Percentiles rank a stretch among this genome's conserved stretches.
phyloP scores from a whole-genome alignment of 1,284 basidiomycete genomes.

The Tranzscheliella williamsii region DNA sequence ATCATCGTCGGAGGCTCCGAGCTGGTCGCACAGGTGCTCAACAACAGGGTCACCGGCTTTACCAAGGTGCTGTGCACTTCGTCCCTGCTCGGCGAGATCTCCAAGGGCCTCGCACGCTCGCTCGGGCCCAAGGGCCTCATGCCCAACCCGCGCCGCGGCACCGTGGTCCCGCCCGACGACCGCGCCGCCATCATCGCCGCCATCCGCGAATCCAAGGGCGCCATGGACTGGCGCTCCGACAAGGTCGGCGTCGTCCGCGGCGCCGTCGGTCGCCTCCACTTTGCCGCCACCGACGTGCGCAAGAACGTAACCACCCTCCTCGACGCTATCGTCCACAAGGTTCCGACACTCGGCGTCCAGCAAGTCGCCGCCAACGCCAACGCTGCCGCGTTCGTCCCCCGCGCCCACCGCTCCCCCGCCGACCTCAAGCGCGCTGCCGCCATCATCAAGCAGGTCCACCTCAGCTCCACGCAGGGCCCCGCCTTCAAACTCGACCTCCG shows the following conservation, averaged over 20 bases:
- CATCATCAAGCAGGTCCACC: slow-evolving; percentile 67
- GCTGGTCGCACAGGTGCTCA: slow-evolving; percentile 50
- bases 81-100: slow-evolving; percentile 74
- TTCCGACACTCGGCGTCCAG: slow-evolving; percentile 33
- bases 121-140: slow-evolving; percentile 92
- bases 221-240: slow-evolving; percentile 91
- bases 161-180: slow-evolving; percentile 81
- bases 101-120: slow-evolving; percentile 74
- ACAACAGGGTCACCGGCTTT: slow-evolving; percentile 49
- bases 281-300: slow-evolving; percentile 74
- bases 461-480: slow-evolving; percentile 84
- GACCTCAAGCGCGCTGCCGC: slow-evolving; percentile 42
- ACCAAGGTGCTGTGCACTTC: slow-evolving; percentile 83
- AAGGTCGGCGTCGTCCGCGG: slow-evolving; percentile 80
- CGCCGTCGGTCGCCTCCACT: slow-evolving; percentile 66
- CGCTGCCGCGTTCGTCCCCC: too few relatives aligned
- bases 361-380: slow-evolving; percentile 11
- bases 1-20: slow-evolving; percentile 55
- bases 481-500: slow-evolving; percentile 69
- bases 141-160: slow-evolving; percentile 90
- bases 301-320: slow-evolving; percentile 81
- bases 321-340: slow-evolving; percentile 67
- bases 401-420: slow-evolving; percentile 19
- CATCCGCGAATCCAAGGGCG: slow-evolving; percentile 77
- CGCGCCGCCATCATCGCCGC: slow-evolving; percentile 66